phyloP scores from a whole-genome alignment of 495 filamentous ascomycete genomes.

The Annulohypoxylon stygium region DNA sequence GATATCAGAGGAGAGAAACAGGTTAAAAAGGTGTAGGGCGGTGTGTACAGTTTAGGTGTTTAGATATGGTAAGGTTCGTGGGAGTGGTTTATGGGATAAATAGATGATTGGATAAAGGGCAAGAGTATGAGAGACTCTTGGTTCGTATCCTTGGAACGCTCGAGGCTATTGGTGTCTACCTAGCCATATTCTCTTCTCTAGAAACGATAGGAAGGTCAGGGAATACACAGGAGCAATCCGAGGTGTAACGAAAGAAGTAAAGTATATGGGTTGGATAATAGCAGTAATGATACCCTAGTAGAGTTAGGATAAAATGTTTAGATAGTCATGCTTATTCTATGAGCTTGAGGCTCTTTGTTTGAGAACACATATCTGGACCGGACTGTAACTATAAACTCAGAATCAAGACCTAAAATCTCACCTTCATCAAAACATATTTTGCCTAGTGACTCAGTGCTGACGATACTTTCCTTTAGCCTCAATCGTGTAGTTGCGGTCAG shows the following conservation, averaged over 20 bases:
- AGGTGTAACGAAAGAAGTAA: not conserved
- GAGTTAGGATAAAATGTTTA: slow-evolving; percentile 32
- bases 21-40: not conserved
- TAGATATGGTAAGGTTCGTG: not conserved
- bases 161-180: not conserved
- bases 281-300: slow-evolving; percentile 41
- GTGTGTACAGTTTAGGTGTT: slow-evolving; percentile 2
- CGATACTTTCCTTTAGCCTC: not conserved
- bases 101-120: not conserved
- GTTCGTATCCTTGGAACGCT: not conserved
- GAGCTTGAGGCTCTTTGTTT: not conserved
- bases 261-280: slow-evolving; percentile 20
- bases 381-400: not conserved
- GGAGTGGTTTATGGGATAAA: not conserved
- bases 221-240: not conserved
- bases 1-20: too few species aligned
- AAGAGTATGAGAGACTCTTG: not conserved
- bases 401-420: not conserved
- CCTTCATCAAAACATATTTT: not conserved
- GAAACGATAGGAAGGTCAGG: not conserved
- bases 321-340: slow-evolving; percentile 12
- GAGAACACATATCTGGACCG: not conserved
- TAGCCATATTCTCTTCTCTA: not conserved
- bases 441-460: not conserved
- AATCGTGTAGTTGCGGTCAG: not conserved